These are phyloP conservation scores for Neonectria ditissima DNA, from an alignment of 2,329 filamentous ascomycete species.

Conservation along the genomic window DNA sequence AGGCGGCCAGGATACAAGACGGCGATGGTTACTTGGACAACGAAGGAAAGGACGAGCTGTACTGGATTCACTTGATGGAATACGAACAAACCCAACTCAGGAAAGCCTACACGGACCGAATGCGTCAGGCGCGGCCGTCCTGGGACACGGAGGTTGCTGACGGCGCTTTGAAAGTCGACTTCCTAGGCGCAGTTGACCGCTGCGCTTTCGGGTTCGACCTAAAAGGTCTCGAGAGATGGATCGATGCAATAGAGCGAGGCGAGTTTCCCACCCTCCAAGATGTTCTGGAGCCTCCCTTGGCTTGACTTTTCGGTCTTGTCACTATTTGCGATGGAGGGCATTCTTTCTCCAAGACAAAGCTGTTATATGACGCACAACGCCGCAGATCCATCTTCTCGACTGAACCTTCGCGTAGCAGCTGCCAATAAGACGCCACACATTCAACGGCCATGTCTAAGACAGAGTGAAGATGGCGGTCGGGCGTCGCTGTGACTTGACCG, in stretches of 20 bases:
- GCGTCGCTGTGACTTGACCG: neutral
- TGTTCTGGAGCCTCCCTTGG: neutral
- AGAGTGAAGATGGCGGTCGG: neutral
- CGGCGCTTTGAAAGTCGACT: constrained; percentile 46
- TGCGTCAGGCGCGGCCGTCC: constrained; percentile 47
- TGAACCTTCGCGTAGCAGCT: neutral
- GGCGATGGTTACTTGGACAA: constrained; percentile 48
- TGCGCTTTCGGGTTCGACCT: constrained; percentile 10
- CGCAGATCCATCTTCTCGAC: neutral
- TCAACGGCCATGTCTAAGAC: neutral
- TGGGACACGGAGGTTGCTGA: constrained; percentile 46
- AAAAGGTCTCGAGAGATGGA: constrained; percentile 1
- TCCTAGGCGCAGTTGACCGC: constrained; percentile 29
- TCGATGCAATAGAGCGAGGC: constrained; percentile 8
- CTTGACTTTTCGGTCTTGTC: neutral
- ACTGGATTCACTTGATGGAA: constrained; percentile 54
- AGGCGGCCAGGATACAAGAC: neutral
- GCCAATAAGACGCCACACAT: neutral
- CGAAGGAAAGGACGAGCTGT: constrained; percentile 54
- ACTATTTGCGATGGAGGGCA: neutral
- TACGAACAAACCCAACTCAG: constrained; percentile 55
- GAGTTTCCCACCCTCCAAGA: constrained; percentile 12
- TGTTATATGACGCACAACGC: neutral
- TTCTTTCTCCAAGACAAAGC: neutral
- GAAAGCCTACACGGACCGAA: constrained; percentile 45